Percentiles rank a stretch among this genome's conserved stretches.
These are phyloP conservation scores for Xylariaceae sp. DNA, from an alignment of 2,329 filamentous ascomycete species.

Conservation along the genomic window DNA sequence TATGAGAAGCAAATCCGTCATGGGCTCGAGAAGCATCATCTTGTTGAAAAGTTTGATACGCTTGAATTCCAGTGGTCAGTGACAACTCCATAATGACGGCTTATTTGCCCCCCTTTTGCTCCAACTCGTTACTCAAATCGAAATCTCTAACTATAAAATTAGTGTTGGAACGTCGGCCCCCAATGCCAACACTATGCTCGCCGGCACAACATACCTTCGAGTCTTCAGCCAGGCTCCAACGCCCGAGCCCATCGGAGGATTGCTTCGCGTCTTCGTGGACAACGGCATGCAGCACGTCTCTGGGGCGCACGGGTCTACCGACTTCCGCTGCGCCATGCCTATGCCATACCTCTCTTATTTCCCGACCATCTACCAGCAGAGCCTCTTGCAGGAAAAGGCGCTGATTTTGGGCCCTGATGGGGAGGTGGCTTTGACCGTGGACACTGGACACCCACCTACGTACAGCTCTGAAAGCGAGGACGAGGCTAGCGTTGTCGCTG, in stretches of 20 bases:
- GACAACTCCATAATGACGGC: not conserved
- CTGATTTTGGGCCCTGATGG: too few species aligned
- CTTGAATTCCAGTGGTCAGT: too few species aligned
- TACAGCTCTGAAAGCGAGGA: not conserved
- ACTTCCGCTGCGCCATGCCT: too few species aligned
- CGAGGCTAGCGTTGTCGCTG: not conserved
- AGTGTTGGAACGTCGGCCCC: not conserved
- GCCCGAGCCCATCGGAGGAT: not conserved
- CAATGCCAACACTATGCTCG: not conserved
- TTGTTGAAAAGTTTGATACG: too few species aligned
- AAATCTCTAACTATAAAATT: not conserved
- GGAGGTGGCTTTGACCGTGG: not conserved
- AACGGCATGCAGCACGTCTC: not conserved
- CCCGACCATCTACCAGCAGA: too few species aligned
- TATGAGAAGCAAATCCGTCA: too few species aligned
- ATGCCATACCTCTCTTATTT: too few species aligned
- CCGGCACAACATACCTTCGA: not conserved
- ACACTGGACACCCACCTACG: not conserved
- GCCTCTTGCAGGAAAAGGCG: too few species aligned
- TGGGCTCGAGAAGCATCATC: too few species aligned
- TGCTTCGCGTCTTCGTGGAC: slow-evolving; percentile 1
- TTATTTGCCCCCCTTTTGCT: too few species aligned
- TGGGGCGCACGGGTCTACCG: not conserved
- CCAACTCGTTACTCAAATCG: not conserved
- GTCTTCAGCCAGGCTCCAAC: slow-evolving; percentile 1